Conservation (phyloP, 768 basidiomycete genomes). For the Boletus eberwhitei region DNA sequence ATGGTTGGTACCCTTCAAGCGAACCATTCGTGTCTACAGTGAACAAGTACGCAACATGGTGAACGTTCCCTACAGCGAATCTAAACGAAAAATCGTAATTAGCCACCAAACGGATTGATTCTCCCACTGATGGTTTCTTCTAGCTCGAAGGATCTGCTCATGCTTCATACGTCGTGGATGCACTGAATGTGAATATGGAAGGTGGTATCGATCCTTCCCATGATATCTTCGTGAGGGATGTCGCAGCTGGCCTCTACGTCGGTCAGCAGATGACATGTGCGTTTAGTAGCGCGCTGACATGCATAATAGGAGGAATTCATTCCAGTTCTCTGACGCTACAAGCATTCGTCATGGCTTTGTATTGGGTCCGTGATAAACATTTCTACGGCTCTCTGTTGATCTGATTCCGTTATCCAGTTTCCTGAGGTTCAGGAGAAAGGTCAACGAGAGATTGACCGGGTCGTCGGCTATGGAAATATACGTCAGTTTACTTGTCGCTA, state of each 20-base stretch:
- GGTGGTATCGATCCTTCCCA: not conserved
- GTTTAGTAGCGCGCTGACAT: not conserved
- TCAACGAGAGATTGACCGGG: constrained; percentile 1
- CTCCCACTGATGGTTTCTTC: not conserved
- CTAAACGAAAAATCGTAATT: not conserved
- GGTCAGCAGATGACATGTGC: not conserved
- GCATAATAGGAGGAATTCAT: not conserved
- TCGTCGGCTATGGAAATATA: constrained; percentile 1
- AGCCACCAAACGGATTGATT: too few species aligned
- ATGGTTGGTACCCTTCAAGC: constrained; percentile 3
- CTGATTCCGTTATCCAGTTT: not conserved
- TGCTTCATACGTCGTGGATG: not conserved
- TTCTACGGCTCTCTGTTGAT: not conserved
- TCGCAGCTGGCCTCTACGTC: constrained; percentile 2
- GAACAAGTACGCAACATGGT: constrained; percentile 1
- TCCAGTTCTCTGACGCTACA: constrained; percentile 3
- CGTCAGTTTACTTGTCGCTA: not conserved
- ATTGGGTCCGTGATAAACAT: not conserved
- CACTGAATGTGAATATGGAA: not conserved
- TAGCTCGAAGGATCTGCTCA: not conserved
- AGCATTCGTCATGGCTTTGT: not conserved
- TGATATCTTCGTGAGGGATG: not conserved
- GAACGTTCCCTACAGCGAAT: constrained; percentile 2
- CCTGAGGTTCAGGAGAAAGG: constrained; percentile 1
- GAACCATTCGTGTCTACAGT: not conserved